Evolutionary conservation across 306 rosid genomes (phyloP), one percentile per base, ranked within the genome.

Genomic region (Castanospermum australe): DNA sequence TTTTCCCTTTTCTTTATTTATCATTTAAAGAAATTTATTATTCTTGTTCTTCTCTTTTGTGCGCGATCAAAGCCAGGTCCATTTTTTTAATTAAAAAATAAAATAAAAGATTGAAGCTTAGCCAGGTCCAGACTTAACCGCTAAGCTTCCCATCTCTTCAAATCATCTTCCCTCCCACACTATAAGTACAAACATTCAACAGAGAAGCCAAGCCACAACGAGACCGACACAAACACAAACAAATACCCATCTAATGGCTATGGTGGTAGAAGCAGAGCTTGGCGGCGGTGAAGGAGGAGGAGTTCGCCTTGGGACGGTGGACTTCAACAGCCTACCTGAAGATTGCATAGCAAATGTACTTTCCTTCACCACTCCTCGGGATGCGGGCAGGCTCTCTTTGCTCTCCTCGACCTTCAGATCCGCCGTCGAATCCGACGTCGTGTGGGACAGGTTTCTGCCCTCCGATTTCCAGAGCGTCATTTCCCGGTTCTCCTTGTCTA

Each of bases 371-470:
- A 18, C 87, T 18, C 99, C 99, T 45, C 69, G 47, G 0, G 99
- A 92, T 18, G 99, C 89, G 0, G 83, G 92, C 69, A 66, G 86
- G 2, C 65, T 87, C 4, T 80, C 94, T 0, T 56, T 47, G 36
- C 87, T 95, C 44, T 95, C 97, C 0, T 55, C 91, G 0, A 57
- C 78, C 0, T 92, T 92, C 88, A 44, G 89, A 74, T 88, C 97
- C 25, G 98, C 92, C n/a, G 91, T 96, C 2, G 87, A 91, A 0
- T 86, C 98, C 13, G 92, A 95, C 71, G 81, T 85, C 56, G 87
- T 95, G 0, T 95, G 99, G 99, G 88, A 86, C 2, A 38, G 69
- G n/a, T 92, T 95, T 39, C 81, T 95, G 13, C 95, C 96, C 0
- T 56, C 74, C 1, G 94, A 88, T 8, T 83, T 17, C 24, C 79